These are phyloP conservation scores for Gossypium schwendimanii DNA, from an alignment of 441 rosid genomes.

Conservation along the genomic window DNA sequence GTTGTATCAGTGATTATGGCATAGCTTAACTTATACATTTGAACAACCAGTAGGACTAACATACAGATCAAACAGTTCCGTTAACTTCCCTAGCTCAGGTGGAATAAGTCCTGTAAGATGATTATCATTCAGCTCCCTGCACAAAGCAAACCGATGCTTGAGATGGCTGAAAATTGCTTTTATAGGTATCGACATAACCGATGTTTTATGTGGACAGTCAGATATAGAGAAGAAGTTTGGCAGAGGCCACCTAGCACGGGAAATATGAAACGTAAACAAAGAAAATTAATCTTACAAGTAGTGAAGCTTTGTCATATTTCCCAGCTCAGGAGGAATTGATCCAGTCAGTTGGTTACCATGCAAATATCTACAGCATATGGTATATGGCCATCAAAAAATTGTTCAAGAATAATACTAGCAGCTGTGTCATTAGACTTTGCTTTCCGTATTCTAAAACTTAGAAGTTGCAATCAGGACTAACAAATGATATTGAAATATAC, in stretches of 20 bases:
- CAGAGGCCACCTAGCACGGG: neutral
- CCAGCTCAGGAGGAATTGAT: constrained; percentile 80
- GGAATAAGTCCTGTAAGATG: constrained; percentile 64
- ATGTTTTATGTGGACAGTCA: neutral
- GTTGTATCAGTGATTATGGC: constrained; percentile 1
- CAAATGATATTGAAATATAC: neutral
- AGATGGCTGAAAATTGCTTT: neutral
- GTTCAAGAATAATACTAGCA: neutral
- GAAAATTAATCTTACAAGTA: constrained; percentile 51
- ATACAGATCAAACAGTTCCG: constrained; percentile 88
- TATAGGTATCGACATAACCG: neutral
- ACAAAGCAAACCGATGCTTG: constrained; percentile 1
- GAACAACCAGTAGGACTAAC: constrained; percentile 16
- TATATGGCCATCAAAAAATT: neutral
- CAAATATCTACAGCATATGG: constrained; percentile 52
- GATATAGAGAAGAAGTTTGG: neutral
- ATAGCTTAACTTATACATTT: neutral
- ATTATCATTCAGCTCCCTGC: constrained; percentile 88
- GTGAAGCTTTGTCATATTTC: constrained; percentile 90
- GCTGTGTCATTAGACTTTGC: neutral
- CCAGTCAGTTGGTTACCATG: constrained; percentile 74
- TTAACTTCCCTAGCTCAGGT: constrained; percentile 87
- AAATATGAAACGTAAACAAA: neutral
- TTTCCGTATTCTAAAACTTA: neutral
- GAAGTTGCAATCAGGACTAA: neutral